Base-by-base conservation (phyloP, 2,329 filamentous ascomycete species). In the Aspergillus floridensis region DNA sequence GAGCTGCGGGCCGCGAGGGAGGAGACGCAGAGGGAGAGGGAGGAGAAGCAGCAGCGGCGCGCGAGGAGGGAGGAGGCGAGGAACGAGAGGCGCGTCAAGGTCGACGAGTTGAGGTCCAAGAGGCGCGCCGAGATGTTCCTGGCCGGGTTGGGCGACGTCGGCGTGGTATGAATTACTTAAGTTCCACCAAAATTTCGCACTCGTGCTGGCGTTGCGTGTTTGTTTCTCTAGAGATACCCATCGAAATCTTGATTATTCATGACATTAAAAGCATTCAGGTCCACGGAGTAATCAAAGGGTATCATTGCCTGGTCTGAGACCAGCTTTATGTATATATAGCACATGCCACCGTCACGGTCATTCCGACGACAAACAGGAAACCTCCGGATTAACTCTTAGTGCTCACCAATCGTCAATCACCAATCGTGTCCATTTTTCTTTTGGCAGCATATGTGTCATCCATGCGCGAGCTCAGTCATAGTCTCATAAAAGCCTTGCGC, bases 121-220 rank as follows among this genome's bases (percentile, higher is more conserved):
- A 87, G 85, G 68, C 82, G 89, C 74, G 90, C 90, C 35, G 89
- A 91, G 67, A 84, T 78, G 63, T 95, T 95, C 73, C 73, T 96
- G 67, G 84, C 88, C 56, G 83, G 83, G 16, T 72, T 81, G 52
- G 78, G 72, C 2, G 75, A 73, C 51, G 71, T 78, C 46, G 76
- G 62, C n/a, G 54, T 56, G 49, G 59, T 52, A 16, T 19, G 26
- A 31, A 35, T 22, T 4, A 22, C 22, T 22, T n/a, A n/a, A n/a
- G n/a, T n/a, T 22, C 22, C 22, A 22, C 22, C 22, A 4, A 22
- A 22, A 22, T 22, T 22, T 22, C 22, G 11, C 32, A 12, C 4
- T 16, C 32, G 11, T 12, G 32, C 32, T 12, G 26, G 41, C 53
- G 59, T 11, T 38, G 16, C 10, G 41, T 29, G 32, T 16, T n/a